Evolutionary conservation across 805 yeast genomes (phyloP).

Genomic region (Wickerhamomyces xylosicus): DNA sequence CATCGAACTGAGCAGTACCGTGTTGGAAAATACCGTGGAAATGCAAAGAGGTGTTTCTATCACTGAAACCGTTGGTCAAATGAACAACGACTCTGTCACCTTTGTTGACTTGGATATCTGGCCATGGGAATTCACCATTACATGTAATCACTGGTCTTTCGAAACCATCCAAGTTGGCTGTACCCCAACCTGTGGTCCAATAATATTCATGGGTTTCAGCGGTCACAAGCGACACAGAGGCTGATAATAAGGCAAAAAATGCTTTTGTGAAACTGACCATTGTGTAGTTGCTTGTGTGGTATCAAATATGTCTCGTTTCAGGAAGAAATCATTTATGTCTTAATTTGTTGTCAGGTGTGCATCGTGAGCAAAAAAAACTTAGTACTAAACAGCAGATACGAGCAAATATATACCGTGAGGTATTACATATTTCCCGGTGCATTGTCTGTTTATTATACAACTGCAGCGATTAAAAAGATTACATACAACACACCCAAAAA

Average conservation of each 20-base stretch:
- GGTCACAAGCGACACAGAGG: conserved; percentile 1
- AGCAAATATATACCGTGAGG: too few relatives aligned
- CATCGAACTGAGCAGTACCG: conserved; percentile 76
- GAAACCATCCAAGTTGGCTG: conserved; percentile 28
- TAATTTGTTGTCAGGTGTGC: too few relatives aligned
- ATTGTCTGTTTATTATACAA: too few relatives aligned
- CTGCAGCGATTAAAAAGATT: too few relatives aligned
- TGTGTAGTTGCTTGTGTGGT: background rate
- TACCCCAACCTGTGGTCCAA: conserved; percentile 57
- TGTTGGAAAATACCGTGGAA: conserved; percentile 87
- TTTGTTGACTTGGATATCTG: conserved; percentile 62
- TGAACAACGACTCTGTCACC: conserved; percentile 73
- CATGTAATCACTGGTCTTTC: conserved; percentile 33
- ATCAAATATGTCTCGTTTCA: background rate
- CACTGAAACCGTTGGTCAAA: conserved; percentile 62
- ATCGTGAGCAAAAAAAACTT: too few relatives aligned
- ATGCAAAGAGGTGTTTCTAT: conserved; percentile 70
- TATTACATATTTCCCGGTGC: too few relatives aligned
- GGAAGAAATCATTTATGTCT: too few relatives aligned
- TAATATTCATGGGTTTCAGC: conserved; percentile 47
- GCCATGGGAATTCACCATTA: conserved; percentile 67
- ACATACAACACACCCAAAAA: too few relatives aligned
- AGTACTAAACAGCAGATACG: too few relatives aligned
- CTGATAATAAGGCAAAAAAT: background rate
- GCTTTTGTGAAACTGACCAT: conserved; percentile 1